Percentiles rank a stretch among this genome's conserved stretches.
phyloP scores from a whole-genome alignment of 768 basidiomycete species.

The Strobilomyces echinocephalus region DNA sequence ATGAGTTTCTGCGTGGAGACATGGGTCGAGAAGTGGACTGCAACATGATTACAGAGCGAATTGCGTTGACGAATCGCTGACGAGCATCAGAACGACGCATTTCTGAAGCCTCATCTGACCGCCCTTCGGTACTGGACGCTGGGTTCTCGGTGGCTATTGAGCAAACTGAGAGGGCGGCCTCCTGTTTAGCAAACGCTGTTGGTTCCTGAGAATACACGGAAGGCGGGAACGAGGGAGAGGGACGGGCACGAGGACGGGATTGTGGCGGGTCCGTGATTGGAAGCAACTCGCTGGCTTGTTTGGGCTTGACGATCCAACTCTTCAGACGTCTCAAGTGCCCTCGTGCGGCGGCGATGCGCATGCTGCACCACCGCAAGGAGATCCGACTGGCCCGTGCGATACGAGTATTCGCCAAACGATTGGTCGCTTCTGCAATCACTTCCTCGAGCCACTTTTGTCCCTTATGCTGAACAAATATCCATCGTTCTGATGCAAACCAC shows the following conservation, averaged over 20 bases:
- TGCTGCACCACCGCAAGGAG: constrained; percentile 22
- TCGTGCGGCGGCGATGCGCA: constrained; percentile 14
- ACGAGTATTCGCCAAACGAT: constrained; percentile 25
- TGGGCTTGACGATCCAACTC: constrained; percentile 23
- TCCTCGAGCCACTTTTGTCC: constrained; percentile 52
- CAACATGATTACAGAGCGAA: constrained; percentile 45
- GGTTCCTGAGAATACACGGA: constrained; percentile 22
- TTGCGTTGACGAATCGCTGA: constrained; percentile 38
- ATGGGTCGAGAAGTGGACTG: constrained; percentile 30
- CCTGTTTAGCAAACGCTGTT: constrained; percentile 15
- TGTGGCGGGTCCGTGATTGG: constrained; percentile 22
- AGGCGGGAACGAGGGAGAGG: constrained; percentile 4
- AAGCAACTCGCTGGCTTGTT: constrained; percentile 18
- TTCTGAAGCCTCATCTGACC: constrained; percentile 24
- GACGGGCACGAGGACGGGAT: constrained; percentile 11
- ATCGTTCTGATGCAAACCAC: constrained; percentile 52
- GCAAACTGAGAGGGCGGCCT: constrained; percentile 22
- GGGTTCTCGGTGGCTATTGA: constrained; percentile 26
- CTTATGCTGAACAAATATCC: constrained; percentile 43
- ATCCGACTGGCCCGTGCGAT: constrained; percentile 24
- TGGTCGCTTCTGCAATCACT: constrained; percentile 30
- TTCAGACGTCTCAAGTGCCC: constrained; percentile 23
- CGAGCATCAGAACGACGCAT: constrained; percentile 28
- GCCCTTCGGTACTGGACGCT: constrained; percentile 25
- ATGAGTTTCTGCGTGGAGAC: constrained; percentile 30